These are phyloP conservation scores for Parathielavia appendiculata DNA, from an alignment of 495 filamentous ascomycete genomes.

Conservation along the genomic window DNA sequence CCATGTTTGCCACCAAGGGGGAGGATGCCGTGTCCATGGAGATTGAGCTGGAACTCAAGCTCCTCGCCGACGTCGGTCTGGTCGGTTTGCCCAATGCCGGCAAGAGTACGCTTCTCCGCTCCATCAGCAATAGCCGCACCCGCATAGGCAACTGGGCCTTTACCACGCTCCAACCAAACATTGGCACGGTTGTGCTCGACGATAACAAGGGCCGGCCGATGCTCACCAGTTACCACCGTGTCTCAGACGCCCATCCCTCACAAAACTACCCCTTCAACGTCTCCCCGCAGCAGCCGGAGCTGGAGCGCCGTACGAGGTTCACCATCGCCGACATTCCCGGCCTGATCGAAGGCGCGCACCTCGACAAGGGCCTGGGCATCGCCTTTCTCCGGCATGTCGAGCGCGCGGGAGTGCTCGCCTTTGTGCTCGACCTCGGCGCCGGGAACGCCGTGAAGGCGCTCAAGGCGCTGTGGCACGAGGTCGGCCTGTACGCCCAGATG, in stretches of 20 bases:
- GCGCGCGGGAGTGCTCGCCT: conserved; percentile 84
- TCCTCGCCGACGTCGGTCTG: conserved; percentile 89
- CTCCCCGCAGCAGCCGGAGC: conserved; percentile 31
- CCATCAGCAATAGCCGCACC: conserved; percentile 77
- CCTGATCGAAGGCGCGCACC: conserved; percentile 81
- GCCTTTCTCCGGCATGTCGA: conserved; percentile 93
- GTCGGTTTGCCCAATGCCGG: conserved; percentile 95
- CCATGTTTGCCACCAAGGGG: conserved; percentile 83
- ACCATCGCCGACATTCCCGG: conserved; percentile 96
- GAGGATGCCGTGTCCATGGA: conserved; percentile 70
- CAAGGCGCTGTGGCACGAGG: conserved; percentile 80
- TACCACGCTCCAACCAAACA: conserved; percentile 88
- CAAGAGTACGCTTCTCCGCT: conserved; percentile 86
- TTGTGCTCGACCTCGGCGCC: conserved; percentile 80
- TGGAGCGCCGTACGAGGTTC: conserved; percentile 63
- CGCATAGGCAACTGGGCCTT: conserved; percentile 95
- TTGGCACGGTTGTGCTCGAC: conserved; percentile 91
- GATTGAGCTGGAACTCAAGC: conserved; percentile 86
- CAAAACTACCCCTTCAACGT: conserved; percentile 29
- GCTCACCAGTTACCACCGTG: conserved; percentile 28
- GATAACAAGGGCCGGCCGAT: conserved; percentile 62
- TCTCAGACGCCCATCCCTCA: conserved; percentile 38
- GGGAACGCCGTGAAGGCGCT: conserved; percentile 74
- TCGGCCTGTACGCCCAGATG: conserved; percentile 77
- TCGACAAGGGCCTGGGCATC: conserved; percentile 86